Evolutionary conservation across 768 basidiomycete genomes (phyloP).

Genomic region (Favolaschia claudopus): DNA sequence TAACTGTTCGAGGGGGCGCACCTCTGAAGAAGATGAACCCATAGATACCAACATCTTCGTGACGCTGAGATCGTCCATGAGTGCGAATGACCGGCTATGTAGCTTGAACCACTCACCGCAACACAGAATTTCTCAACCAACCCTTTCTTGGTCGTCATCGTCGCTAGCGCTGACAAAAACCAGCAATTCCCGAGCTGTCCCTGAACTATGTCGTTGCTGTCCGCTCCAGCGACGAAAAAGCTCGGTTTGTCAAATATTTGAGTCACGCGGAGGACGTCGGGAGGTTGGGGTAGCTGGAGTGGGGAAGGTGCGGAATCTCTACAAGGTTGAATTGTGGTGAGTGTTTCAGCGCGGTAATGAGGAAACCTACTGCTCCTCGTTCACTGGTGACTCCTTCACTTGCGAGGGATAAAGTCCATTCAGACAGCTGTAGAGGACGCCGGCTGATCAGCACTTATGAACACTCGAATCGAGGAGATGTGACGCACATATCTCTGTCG

Average conservation of each 20-base stretch:
- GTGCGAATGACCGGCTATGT: background rate
- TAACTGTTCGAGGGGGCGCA: too few relatives aligned
- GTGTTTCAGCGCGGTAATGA: background rate
- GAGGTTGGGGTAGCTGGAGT: conserved; percentile 36
- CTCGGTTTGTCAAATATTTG: conserved; percentile 60
- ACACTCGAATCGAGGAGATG: too few relatives aligned
- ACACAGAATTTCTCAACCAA: conserved; percentile 63
- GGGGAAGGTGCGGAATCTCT: background rate
- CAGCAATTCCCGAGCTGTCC: conserved; percentile 61
- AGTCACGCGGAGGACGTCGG: conserved; percentile 55
- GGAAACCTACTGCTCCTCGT: background rate
- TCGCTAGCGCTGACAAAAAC: conserved; percentile 60
- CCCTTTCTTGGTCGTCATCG: conserved; percentile 50
- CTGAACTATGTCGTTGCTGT: conserved; percentile 55
- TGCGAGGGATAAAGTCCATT: conserved; percentile 39
- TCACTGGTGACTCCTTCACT: too few relatives aligned
- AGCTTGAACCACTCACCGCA: conserved; percentile 39
- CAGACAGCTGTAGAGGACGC: too few relatives aligned
- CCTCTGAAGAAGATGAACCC: conserved; percentile 67
- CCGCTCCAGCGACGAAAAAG: conserved; percentile 55
- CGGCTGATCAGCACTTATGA: too few relatives aligned
- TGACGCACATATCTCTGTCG: conserved; percentile 42
- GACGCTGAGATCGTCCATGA: conserved; percentile 40
- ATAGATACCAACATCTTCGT: conserved; percentile 62
- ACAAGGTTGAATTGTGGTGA: background rate